Base-by-base conservation (phyloP, 345 rosid genomes). In the Limnanthes douglasii region DNA sequence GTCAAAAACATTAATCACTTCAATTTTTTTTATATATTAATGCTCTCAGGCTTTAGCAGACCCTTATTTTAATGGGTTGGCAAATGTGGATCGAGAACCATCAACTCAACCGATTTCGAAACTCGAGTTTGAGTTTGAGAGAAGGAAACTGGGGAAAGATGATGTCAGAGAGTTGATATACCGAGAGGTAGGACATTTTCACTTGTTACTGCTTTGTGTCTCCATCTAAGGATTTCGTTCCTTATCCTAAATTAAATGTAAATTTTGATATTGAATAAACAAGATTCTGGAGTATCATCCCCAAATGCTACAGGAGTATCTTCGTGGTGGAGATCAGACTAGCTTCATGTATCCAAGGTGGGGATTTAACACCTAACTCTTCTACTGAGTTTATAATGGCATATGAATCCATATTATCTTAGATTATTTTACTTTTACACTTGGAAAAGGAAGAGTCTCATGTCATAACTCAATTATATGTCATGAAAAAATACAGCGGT, bases 311-410 rank as follows among this genome's bases (percentile, higher is more conserved):
- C 76, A 78, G 54, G 97, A 83, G 53, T 72, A 90, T 72, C 77
- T 80, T 52, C 73, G 62, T 19, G 98, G 98, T 34, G 95, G 98
- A 43, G 94, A 80, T 5, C 94, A 90, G 49, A 80, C 85, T 30
- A 84, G 96, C 69, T 90, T 90, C 64, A 68, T 90, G 98, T 90
- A 77, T 56, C 98, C 96, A 32, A 90, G 98, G 98, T 70, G 31
- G 28, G 69, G 35, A 13, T 30, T 15, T 28, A 18, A 10, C 26
- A 10, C 11, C 21, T 30, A 44, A 57, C 50, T 15, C 11, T 24
- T 34, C 13, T 3, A 25, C 2, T 25, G 29, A 7, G 10, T 28
- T 28, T 28, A 28, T 28, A 4, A 4, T 5, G 13, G n/a, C n/a
- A n/a, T n/a, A n/a, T n/a, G n/a, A n/a, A n/a, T n/a, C n/a, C n/a